Base-by-base conservation (phyloP, 2,329 filamentous ascomycete genomes). In the Fusarium mundagurra region DNA sequence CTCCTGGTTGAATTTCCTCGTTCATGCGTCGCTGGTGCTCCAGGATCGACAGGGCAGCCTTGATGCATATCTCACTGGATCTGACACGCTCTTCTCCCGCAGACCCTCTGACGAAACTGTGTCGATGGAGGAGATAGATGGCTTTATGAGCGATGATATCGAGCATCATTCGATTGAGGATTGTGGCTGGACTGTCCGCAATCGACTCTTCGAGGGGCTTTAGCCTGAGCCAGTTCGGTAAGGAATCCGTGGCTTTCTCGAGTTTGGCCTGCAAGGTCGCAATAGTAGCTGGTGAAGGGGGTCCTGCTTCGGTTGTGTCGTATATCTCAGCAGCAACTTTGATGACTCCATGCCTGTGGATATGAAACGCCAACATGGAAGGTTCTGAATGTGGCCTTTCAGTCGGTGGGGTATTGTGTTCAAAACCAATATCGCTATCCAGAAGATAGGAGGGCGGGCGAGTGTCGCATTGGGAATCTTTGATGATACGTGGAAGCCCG, bases 401-500 rank as follows among this genome's bases (percentile, higher is more conserved):
- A 8, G 24, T 31, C 7, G 61, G 48, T 7, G 50, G 44, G 27
- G 27, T 22, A 17, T 51, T 22, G 17, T 45, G 33, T 22, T 59
- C 61, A 59, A 43, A 38, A 9, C 50, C 20, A n/a, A 58, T 38
- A 11, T 50, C 50, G 13, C 27, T 43, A n/a, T 67, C 51, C 22
- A 67, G 14, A 16, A 61, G 33, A 22, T 67, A 66, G 2, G 71
- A 59, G 9, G 73, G 71, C 6, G 61, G 68, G 5, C 17, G 50
- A 31, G 71, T 54, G 47, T 74, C 68, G 39, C 67, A 76, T 34
- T 72, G 73, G 12, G 64, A 64, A 34, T 76, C 71, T 18, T 76
- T 74, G 29, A 70, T 70, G 18, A 76, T 67, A n/a, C 71, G 71
- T 9, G 73, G 74, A 6, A 76, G 47, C 31, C 73, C 64, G 8